Evolutionary conservation across 192 early-diverging fungal species (phyloP).

Genomic region (Thoreauomyces humboldtii): DNA sequence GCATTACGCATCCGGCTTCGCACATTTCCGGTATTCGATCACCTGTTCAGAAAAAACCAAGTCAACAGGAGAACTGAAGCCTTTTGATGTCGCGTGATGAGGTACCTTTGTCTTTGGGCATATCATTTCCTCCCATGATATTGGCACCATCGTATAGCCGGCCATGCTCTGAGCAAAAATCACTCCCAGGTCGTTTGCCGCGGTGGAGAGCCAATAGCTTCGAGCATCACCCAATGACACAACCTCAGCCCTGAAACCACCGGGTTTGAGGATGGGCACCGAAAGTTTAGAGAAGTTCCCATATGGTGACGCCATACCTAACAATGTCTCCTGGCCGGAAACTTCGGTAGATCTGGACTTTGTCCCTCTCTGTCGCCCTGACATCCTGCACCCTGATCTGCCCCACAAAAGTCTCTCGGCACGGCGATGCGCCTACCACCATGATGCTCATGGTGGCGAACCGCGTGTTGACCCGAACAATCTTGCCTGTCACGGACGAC

Average conservation of each 20-base stretch:
- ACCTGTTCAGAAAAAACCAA: slow-evolving; percentile 22
- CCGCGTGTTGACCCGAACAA: slow-evolving; percentile 85
- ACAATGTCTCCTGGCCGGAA: slow-evolving; percentile 96
- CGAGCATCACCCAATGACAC: slow-evolving; percentile 92
- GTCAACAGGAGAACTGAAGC: not conserved
- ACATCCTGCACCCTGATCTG: slow-evolving; percentile 91
- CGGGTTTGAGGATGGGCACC: too few species aligned
- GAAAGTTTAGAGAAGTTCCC: too few species aligned
- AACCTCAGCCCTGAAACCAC: slow-evolving; percentile 55
- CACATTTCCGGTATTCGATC: slow-evolving; percentile 91
- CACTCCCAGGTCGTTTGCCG: slow-evolving; percentile 90
- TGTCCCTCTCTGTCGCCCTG: slow-evolving; percentile 90
- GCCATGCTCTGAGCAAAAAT: slow-evolving; percentile 86
- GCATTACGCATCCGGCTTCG: slow-evolving; percentile 68
- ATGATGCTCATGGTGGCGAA: slow-evolving; percentile 87
- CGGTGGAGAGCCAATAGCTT: slow-evolving; percentile 88
- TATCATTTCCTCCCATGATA: slow-evolving; percentile 98
- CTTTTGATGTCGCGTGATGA: not conserved
- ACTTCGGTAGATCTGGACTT: slow-evolving; percentile 84
- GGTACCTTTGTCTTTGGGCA: slow-evolving; percentile 80
- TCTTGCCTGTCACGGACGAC: slow-evolving; percentile 71
- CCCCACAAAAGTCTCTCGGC: slow-evolving; percentile 68
- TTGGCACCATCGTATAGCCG: slow-evolving; percentile 81
- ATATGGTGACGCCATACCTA: slow-evolving; percentile 17
- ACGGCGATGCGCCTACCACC: slow-evolving; percentile 76